Base-by-base conservation (phyloP, 2,329 filamentous ascomycete species). In the Immersiporthe knoxdaviesiana region DNA sequence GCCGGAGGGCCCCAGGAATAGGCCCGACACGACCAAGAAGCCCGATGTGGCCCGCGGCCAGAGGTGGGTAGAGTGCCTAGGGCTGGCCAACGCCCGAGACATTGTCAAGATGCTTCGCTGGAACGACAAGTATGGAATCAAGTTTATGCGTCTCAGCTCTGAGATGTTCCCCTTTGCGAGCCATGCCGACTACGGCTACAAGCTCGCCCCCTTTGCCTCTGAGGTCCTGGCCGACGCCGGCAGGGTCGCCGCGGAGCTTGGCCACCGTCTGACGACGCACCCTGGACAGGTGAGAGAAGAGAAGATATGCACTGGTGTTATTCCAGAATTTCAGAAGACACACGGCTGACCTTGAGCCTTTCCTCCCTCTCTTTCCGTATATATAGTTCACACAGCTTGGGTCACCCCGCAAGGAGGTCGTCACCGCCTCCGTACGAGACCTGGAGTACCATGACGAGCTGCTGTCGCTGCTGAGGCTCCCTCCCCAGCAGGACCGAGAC, bases 121-220 rank as follows among this genome's bases (percentile, higher is more conserved):
- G 95, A 97, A 98, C 76, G 91, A 97, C 72, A 92, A 89, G 73
- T 97, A 95, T 73, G 90, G 91, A 52, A 98, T 98, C 80, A 94
- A 90, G 74, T 97, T 98, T 78, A 88, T 98, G 87, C 88, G 95
- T 1, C 83, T 98, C 27, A 97, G 93, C 74, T 97, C 93, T 67
- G 95, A 97, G 74, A 97, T 97, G 92, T 98, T 98, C 73, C 95
- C 95, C 0, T 97, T 97, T 78, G 95, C 95, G 1, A 97, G 92
- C 72, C 95, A 98, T 75, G 86, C 87, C 32, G 91, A 93, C 71
- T 91, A 97, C 73, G 95, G 94, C 0, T 98, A 98, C 79, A 91
- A 88, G 73, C 84, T 98, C 16, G 90, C 89, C 0, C 91, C 92
- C 0, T 97, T 97, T 77, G 95, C 94, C 0, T 88, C 92, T 0